A percentile compares a stretch with the other conserved stretches of the same genome.
Conservation (phyloP, 768 basidiomycete genomes). For the Thelephora aurantiotincta region DNA sequence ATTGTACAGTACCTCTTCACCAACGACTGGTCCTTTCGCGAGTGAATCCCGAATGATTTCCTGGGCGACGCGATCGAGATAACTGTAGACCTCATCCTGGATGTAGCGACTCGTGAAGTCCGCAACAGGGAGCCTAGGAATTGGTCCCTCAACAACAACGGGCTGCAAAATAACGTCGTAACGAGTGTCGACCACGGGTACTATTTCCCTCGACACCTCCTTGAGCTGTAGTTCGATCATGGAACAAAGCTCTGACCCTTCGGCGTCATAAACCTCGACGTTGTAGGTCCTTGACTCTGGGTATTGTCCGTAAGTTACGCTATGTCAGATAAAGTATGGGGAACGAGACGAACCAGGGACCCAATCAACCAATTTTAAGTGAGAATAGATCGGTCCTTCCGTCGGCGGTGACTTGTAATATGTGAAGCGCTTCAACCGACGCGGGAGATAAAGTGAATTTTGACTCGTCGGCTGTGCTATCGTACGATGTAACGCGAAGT, state of each 20-base stretch:
- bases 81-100: not conserved
- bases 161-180: not conserved
- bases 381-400: conserved; percentile 10
- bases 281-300: not conserved
- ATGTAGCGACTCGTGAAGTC: not conserved
- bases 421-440: conserved; percentile 8
- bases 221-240: not conserved
- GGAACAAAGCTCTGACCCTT: not conserved
- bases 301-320: not conserved
- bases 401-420: conserved; percentile 9
- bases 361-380: conserved; percentile 16
- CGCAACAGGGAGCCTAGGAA: not conserved
- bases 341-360: conserved; percentile 11
- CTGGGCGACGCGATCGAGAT: not conserved
- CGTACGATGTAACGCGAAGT: conserved; percentile 17
- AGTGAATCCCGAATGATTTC: not conserved
- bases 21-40: not conserved
- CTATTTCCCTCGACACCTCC: not conserved
- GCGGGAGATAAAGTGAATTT: conserved; percentile 20
- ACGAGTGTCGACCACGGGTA: not conserved
- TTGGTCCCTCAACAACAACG: not conserved
- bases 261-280: not conserved
- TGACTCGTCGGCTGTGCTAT: conserved; percentile 17
- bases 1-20: not conserved
- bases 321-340: not conserved